These are phyloP conservation scores for Xylaria sp. DNA, from an alignment of 2,329 filamentous ascomycete species.

Conservation along the genomic window DNA sequence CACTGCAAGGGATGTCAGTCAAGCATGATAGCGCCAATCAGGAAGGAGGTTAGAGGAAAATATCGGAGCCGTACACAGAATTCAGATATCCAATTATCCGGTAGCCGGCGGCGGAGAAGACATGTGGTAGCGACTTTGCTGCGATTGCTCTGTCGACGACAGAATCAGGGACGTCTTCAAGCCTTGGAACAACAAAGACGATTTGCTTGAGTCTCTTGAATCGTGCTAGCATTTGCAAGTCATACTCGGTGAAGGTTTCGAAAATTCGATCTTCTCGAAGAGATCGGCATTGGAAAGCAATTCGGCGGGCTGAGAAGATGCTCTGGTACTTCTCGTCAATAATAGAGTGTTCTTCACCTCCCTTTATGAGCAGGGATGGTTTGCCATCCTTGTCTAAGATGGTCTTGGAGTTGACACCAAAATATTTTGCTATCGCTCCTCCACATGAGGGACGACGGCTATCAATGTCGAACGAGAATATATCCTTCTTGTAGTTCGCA, in stretches of 20 bases:
- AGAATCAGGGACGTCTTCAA: neutral
- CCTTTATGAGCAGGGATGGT: neutral
- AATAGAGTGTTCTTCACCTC: too few species aligned
- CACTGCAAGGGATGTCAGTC: neutral
- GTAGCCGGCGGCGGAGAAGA: neutral
- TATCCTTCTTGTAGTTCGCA: conserved; percentile 5
- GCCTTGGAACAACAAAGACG: neutral
- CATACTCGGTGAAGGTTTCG: neutral
- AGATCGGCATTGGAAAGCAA: neutral
- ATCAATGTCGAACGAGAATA: neutral
- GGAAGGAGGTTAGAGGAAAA: neutral
- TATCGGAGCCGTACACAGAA: neutral
- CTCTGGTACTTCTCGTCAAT: neutral
- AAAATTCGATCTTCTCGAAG: neutral
- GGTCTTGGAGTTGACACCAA: neutral
- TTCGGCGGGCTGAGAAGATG: conserved; percentile 13
- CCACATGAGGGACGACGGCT: neutral
- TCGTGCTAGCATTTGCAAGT: conserved; percentile 1
- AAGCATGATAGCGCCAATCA: neutral
- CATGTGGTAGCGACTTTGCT: neutral
- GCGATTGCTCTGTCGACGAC: neutral
- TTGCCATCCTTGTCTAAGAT: neutral
- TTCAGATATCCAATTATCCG: neutral
- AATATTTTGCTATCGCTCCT: neutral
- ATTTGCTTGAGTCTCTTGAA: conserved; percentile 18